Evolutionary conservation across 73 alveolate genomes (phyloP).

Genomic region (Paramecium biaurelia): DNA sequence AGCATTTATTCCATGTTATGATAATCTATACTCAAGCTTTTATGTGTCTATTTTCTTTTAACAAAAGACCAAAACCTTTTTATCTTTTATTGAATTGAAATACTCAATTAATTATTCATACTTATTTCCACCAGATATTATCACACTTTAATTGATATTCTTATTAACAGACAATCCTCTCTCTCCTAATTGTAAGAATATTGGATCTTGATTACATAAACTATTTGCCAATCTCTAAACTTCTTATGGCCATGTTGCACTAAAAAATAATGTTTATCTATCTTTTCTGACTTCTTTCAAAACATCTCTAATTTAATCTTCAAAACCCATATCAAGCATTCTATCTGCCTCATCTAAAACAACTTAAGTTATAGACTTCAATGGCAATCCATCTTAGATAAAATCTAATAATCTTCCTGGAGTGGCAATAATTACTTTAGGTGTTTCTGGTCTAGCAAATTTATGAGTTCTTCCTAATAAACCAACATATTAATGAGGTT

Average conservation of each 20-base stretch:
- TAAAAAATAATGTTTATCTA: constrained; percentile 61
- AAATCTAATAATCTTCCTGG: constrained; percentile 88
- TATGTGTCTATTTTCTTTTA: constrained; percentile 74
- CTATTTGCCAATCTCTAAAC: constrained; percentile 67
- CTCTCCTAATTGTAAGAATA: constrained; percentile 66
- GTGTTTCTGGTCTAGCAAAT: constrained; percentile 62
- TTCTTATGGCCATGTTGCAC: constrained; percentile 74
- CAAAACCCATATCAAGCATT: constrained; percentile 91
- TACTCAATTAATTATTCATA: neutral
- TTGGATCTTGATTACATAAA: constrained; percentile 60
- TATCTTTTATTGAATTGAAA: constrained; percentile 54
- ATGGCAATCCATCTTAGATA: constrained; percentile 67
- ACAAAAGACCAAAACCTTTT: constrained; percentile 81
- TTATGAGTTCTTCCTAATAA: constrained; percentile 67
- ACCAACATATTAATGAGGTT: constrained; percentile 68
- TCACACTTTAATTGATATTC: neutral
- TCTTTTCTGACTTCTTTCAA: constrained; percentile 60
- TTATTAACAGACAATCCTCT: constrained; percentile 72
- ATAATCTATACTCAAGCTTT: constrained; percentile 66
- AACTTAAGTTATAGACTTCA: constrained; percentile 66
- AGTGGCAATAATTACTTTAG: constrained; percentile 80
- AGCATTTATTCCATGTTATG: constrained; percentile 73
- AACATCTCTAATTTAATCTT: constrained; percentile 70
- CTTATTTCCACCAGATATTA: constrained; percentile 36
- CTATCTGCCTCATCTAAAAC: constrained; percentile 87